Conservation (phyloP, 2,329 filamentous ascomycete species). For the Didymellaceae sp. region DNA sequence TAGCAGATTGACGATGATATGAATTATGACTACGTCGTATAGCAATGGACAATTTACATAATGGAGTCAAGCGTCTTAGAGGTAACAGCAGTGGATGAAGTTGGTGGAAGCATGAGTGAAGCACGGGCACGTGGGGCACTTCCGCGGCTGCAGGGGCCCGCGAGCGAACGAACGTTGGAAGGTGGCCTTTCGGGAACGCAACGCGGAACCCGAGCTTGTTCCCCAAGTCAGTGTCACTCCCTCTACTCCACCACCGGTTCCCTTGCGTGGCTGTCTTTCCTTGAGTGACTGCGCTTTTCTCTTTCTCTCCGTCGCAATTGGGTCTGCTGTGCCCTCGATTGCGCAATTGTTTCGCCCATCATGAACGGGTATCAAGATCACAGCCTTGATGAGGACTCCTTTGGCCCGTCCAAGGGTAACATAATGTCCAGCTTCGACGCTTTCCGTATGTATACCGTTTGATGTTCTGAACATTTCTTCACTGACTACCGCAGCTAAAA, state of each 20-base stretch:
- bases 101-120: neutral
- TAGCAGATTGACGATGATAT: neutral
- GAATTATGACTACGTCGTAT: neutral
- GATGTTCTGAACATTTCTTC: neutral
- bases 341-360: constrained; percentile 27
- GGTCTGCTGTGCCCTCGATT: constrained; percentile 33
- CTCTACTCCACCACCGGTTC: constrained; percentile 15
- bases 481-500: constrained; percentile 72
- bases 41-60: no score
- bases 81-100: neutral
- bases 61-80: no score
- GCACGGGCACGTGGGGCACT: constrained; percentile 8
- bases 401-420: constrained; percentile 72
- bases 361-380: constrained; percentile 81
- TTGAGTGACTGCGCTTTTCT: neutral
- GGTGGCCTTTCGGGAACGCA: constrained; percentile 45
- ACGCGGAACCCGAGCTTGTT: constrained; percentile 2
- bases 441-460: constrained; percentile 72
- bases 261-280: constrained; percentile 17
- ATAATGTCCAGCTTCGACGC: constrained; percentile 84
- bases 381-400: constrained; percentile 77
- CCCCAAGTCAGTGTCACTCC: constrained; percentile 11
- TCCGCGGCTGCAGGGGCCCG: constrained; percentile 7
- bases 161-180: constrained; percentile 23
- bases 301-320: constrained; percentile 27